Base-by-base conservation (phyloP, 805 yeast genomes). In the Candida qinlingensis region DNA sequence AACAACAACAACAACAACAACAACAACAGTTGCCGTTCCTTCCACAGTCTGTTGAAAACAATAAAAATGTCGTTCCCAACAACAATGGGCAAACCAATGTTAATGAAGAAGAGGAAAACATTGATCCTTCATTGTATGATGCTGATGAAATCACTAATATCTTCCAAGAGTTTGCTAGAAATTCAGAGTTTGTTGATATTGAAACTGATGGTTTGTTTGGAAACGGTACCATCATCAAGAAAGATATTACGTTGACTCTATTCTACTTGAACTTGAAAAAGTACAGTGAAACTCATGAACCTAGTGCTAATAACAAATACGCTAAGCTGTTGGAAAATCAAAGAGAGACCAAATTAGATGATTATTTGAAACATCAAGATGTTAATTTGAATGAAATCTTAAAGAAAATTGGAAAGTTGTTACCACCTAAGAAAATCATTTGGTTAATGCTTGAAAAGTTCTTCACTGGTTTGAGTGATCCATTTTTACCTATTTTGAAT, bases 401-500 rank as follows among this genome's bases (percentile, higher is more conserved):
- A 6, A 51, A 54, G 25, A 53, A 40, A 34, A 65, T 73, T 35
- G 71, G 71, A 49, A 66, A 68, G 49, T 62, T 70, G 37, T 56
- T 83, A 41, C 89, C 89, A 1, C 72, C 69, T 13, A 76, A 75
- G 53, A 71, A 70, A 49, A 72, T 77, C 5, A 71, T 81, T n/a
- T 79, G 85, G 79, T 56, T 70, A 41, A 69, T 81, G 48, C 62
- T 84, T 34, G 79, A 81, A 50, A 67, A 77, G 49, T 83, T 79
- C 53, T 83, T 58, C 40, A 33, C 13, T 9, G 40, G 45, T 7
- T 39, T 83, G 57, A 69, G 70, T 7, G 69, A 70, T 39, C 68
- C 83, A 5, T 83, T 83, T 56, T 75, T 84, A 8, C 90, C 91
- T 4, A 76, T 77, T 48, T 59, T 83, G 30, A 84, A 81, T 59